Conservation (phyloP, 208 protist genomes). For the Trypanosoma melophagium region DNA sequence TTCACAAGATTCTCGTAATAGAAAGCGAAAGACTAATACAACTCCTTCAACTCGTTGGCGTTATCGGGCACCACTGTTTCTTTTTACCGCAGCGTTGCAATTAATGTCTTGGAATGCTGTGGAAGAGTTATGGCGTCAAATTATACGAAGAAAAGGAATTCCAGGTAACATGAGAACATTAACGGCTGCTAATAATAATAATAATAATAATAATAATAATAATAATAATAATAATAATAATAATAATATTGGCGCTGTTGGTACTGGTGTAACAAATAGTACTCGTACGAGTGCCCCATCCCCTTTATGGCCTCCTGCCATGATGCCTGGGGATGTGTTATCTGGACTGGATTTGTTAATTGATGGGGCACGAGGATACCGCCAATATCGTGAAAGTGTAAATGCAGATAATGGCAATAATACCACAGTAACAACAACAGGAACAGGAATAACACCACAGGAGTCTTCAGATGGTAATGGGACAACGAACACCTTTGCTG, state of each 20-base stretch:
- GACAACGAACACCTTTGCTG: background rate
- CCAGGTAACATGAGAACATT: background rate
- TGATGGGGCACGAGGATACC: conserved; percentile 58
- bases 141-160: too few relatives aligned
- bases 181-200: background rate
- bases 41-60: too few relatives aligned
- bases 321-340: background rate
- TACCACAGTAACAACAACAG: conserved; percentile 6
- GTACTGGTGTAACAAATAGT: background rate
- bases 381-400: conserved; percentile 56
- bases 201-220: background rate
- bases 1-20: too few relatives aligned
- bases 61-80: too few relatives aligned
- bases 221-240: background rate
- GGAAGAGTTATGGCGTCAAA: too few relatives aligned
- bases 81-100: too few relatives aligned
- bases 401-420: conserved; percentile 46
- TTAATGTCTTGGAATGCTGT: too few relatives aligned
- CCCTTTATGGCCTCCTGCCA: too few relatives aligned
- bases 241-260: background rate
- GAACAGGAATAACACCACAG: background rate
- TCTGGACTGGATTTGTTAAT: conserved; percentile 48
- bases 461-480: background rate
- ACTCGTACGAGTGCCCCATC: background rate
- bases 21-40: too few relatives aligned